phyloP scores from a whole-genome alignment of 257 asterid genomes.

The Coffea canephora region DNA sequence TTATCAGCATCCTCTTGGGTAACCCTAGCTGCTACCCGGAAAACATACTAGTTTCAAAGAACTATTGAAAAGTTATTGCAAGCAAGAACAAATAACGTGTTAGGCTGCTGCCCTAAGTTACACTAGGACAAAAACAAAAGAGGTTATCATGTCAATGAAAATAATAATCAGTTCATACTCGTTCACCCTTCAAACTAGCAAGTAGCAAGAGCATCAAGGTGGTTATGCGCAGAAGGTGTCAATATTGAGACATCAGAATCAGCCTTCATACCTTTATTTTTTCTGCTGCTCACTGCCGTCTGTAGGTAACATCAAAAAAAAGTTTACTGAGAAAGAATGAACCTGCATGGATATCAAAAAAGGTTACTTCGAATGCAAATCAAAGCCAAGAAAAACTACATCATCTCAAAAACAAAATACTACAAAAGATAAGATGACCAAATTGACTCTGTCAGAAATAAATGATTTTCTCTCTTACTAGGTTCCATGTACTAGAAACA shows the following conservation, averaged over 20 bases:
- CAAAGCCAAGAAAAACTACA: not conserved
- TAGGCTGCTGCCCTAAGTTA: no score
- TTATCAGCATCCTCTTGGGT: conserved; percentile 81
- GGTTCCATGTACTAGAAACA: not conserved
- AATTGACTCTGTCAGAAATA: not conserved
- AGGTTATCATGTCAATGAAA: not conserved
- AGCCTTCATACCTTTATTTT: conserved; percentile 74
- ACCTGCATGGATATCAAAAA: not conserved
- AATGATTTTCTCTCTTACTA: not conserved
- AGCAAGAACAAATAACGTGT: not conserved
- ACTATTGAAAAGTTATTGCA: not conserved
- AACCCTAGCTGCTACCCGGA: conserved; percentile 95
- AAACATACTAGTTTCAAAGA: conserved; percentile 11
- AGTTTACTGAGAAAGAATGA: not conserved
- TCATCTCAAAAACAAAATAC: not conserved
- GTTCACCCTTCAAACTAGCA: conserved; percentile 93
- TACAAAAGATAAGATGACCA: not conserved
- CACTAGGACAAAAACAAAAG: not conserved
- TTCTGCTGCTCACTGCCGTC: conserved; percentile 72
- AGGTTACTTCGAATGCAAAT: not conserved
- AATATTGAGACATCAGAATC: conserved; percentile 70
- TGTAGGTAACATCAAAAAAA: conserved; percentile 38
- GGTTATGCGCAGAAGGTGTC: conserved; percentile 64
- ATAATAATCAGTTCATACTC: conserved; percentile 43
- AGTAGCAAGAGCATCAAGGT: conserved; percentile 52